These are phyloP conservation scores for Leptodermis oblonga DNA, from an alignment of 257 asterid species.

Conservation along the genomic window DNA sequence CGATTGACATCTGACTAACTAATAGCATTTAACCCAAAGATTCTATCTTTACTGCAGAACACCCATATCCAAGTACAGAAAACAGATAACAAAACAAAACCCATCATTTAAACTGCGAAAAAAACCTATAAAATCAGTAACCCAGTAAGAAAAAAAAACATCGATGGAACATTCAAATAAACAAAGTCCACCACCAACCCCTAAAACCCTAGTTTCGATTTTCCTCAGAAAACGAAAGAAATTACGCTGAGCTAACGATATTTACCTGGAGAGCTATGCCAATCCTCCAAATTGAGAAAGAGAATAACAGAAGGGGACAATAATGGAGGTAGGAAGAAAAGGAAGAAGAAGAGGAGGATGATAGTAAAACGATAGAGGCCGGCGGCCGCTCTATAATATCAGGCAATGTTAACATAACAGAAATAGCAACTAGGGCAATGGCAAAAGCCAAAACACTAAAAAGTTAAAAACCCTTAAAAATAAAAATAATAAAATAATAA, in stretches of 20 bases:
- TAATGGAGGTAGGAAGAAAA: neutral
- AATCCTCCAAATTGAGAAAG: neutral
- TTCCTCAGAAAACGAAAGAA: neutral
- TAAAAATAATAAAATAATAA: too few species aligned
- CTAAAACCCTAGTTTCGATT: constrained; percentile 15
- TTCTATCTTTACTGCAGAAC: neutral
- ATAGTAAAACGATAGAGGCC: neutral
- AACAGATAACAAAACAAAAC: neutral
- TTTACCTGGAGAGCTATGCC: constrained; percentile 1
- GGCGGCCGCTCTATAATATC: neutral
- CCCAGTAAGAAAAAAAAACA: neutral
- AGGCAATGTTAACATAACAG: too few species aligned
- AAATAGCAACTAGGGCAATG: too few species aligned
- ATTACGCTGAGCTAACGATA: neutral
- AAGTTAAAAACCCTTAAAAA: too few species aligned
- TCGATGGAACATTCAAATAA: constrained; percentile 3
- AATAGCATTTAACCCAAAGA: constrained; percentile 2
- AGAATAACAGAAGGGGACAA: neutral
- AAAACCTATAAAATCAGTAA: neutral
- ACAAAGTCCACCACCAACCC: neutral
- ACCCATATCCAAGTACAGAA: neutral
- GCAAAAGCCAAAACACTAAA: too few species aligned
- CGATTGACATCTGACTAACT: neutral
- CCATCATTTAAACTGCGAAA: neutral
- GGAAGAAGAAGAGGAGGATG: constrained; percentile 8